Percentiles rank a stretch among this genome's conserved stretches.
Evolutionary conservation across 495 filamentous ascomycete species (phyloP).

Genomic region (Aspergillus hancockii): DNA sequence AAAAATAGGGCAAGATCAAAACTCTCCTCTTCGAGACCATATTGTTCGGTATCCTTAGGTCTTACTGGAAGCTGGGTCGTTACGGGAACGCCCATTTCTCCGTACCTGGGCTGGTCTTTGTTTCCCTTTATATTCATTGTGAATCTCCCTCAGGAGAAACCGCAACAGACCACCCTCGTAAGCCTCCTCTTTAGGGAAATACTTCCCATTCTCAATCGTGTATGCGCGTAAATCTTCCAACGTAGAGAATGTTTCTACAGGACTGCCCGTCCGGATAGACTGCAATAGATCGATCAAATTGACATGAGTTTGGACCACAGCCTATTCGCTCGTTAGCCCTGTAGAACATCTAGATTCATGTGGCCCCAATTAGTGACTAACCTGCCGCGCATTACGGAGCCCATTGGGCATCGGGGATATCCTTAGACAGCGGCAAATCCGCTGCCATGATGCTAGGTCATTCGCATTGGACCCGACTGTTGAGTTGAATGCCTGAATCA

Average conservation of each 20-base stretch:
- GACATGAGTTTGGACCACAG: not conserved
- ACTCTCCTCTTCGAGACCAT: not conserved
- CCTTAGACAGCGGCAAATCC: not conserved
- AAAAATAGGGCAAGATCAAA: not conserved
- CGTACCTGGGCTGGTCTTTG: not conserved
- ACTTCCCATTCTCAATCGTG: not conserved
- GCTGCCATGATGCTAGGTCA: not conserved
- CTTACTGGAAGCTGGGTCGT: not conserved
- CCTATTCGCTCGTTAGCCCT: not conserved
- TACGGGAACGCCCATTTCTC: not conserved
- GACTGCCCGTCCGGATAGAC: not conserved
- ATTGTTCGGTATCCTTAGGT: not conserved
- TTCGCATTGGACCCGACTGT: not conserved
- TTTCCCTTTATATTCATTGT: not conserved
- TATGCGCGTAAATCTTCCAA: not conserved
- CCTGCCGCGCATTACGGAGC: not conserved
- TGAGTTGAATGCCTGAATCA: not conserved
- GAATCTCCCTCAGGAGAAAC: not conserved
- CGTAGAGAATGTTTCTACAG: not conserved
- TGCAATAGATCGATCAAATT: slow-evolving; percentile 1
- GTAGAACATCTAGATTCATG: not conserved
- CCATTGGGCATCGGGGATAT: not conserved
- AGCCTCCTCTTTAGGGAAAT: not conserved
- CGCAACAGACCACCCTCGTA: not conserved
- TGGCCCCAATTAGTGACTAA: not conserved